Percentiles rank a stretch among this genome's conserved stretches.
Evolutionary conservation across 176 grass and related monocot species (phyloP).

Genomic region (Avena sativa): DNA sequence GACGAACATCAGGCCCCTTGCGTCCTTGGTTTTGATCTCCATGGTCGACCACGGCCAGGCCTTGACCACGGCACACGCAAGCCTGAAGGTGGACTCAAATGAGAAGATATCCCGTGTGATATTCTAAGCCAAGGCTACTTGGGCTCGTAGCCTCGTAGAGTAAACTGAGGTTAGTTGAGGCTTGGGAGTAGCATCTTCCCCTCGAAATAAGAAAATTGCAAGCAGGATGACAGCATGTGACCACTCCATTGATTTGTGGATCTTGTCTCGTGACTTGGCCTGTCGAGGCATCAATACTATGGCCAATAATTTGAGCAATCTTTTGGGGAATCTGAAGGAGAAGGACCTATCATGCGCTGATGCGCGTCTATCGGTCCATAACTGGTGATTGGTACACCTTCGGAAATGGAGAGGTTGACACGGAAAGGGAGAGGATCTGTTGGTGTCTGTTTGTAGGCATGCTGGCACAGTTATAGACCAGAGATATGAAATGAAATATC

Average conservation of each 20-base stretch:
- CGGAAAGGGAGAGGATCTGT: neutral
- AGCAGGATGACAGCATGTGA: neutral
- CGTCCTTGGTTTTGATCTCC: conserved; percentile 44
- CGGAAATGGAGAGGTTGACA: neutral
- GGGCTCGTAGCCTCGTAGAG: no score
- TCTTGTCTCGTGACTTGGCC: neutral
- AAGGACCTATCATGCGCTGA: no score
- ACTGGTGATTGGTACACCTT: neutral
- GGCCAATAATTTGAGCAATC: no score
- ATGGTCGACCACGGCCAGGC: neutral
- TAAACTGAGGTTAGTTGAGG: no score
- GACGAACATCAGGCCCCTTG: conserved; percentile 41
- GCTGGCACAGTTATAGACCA: neutral
- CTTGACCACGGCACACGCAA: neutral
- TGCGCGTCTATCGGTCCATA: neutral
- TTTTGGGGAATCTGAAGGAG: no score
- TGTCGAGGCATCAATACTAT: neutral
- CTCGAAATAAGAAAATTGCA: neutral
- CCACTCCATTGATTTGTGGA: neutral
- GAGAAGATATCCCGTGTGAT: conserved; percentile 18
- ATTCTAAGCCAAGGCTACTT: conserved; percentile 1
- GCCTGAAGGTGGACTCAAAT: conserved; percentile 57
- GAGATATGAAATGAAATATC: neutral
- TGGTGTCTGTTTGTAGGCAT: neutral
- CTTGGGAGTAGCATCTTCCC: neutral